phyloP scores from a whole-genome alignment of 805 yeast species.

The Hanseniaspora mollemarum region DNA sequence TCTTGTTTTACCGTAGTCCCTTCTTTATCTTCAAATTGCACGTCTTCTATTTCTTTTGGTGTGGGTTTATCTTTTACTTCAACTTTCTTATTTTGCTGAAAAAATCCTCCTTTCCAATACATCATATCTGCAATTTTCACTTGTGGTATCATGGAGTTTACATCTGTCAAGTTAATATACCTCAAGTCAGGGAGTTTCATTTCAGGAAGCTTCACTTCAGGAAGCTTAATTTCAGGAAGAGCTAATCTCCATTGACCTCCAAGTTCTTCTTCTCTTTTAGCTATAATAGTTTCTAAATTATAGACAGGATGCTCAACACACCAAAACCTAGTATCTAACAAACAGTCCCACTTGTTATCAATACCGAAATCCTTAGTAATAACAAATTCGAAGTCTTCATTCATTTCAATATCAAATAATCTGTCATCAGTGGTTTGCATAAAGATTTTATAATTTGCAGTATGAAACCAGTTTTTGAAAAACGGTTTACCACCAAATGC shows the following conservation, averaged over 20 bases:
- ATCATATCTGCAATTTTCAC: not conserved
- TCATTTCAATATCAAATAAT: constrained; percentile 18
- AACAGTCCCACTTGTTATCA: not conserved
- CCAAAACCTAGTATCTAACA: constrained; percentile 5
- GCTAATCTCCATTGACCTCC: not conserved
- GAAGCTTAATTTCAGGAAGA: not conserved
- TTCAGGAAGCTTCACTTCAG: not conserved
- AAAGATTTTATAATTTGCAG: constrained; percentile 36
- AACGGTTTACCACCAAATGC: constrained; percentile 13
- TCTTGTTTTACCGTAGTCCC: not conserved
- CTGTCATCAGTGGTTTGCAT: constrained; percentile 37
- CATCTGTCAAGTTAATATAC: not conserved
- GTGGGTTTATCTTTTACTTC: not conserved
- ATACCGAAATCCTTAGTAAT: not conserved
- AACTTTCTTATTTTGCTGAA: not conserved
- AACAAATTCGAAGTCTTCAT: constrained; percentile 8
- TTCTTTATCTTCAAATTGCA: not conserved
- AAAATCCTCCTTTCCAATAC: not conserved
- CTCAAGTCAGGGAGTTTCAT: not conserved
- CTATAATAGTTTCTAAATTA: not conserved
- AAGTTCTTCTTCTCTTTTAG: not conserved
- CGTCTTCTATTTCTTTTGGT: not conserved
- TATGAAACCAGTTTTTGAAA: constrained; percentile 38
- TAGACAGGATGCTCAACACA: constrained; percentile 12
- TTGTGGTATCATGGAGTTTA: not conserved